Base-by-base conservation (phyloP, 768 basidiomycete species). In the Arthromyces matolae region DNA sequence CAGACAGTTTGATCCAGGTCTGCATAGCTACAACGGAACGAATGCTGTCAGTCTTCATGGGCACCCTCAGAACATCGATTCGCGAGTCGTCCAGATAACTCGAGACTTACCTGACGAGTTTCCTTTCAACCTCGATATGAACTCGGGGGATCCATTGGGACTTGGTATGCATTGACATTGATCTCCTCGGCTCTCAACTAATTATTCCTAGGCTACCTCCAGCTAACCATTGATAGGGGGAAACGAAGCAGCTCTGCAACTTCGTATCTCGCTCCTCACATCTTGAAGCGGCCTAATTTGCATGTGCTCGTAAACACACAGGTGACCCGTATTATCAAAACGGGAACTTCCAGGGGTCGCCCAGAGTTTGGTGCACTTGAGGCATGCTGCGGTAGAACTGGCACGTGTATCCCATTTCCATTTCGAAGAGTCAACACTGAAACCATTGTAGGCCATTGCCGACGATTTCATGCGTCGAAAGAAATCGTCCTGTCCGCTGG, bases 1-100 rank as follows among this genome's bases (percentile, higher is more conserved):
- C 2, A 63, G 64, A 12, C 51, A 68, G 42, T 61, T 60, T 42
- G 52, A 60, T 33, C 64, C 68, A 16, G 25, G 47, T 1, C 47
- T 63, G n/a, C 67, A 68, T 49, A 56, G 61, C 20, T 56, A 52
- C 29, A 34, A 49, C n/a, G 67, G 67, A 1, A 52, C 51, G 14
- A 57, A 32, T 42, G 44, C 41, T 13, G 59, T 65, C 32, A 57
- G 57, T 34, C 56, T 64, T 19, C 46, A 57, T 20, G 59, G 62
- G 0, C 54, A 43, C 22, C 20, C 55, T 10, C 28, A 42, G 5
- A 25, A 55, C 12, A 55, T 62, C 18, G 64, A 64, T 40, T 23
- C 38, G 3, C 52, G 53, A 2, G 49, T 65, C 28, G 51, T 68
- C 8, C 31, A 55, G 16, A 61, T 65, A 6, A 62, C 64, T 1